These are phyloP conservation scores for Mallotus repandus DNA, from an alignment of 441 rosid genomes.

Conservation along the genomic window DNA sequence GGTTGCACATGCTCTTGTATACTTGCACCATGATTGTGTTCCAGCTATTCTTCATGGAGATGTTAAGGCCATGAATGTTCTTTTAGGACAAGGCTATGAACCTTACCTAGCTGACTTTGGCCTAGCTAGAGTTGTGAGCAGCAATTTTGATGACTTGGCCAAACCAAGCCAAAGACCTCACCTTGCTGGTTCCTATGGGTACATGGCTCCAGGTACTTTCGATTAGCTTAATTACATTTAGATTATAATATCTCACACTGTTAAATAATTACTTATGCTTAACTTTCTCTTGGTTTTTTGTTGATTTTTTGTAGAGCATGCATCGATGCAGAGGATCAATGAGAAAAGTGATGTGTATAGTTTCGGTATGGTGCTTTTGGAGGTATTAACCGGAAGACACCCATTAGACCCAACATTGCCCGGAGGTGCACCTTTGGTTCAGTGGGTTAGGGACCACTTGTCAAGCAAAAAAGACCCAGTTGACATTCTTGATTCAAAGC, in stretches of 20 bases:
- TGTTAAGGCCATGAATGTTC: conserved; percentile 89
- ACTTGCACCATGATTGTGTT: conserved; percentile 83
- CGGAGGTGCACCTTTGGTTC: conserved; percentile 73
- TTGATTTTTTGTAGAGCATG: conserved; percentile 60
- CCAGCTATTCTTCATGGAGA: conserved; percentile 93
- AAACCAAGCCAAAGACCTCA: conserved; percentile 61
- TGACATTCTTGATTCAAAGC: conserved; percentile 69
- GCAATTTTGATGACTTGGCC: conserved; percentile 32
- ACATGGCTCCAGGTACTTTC: conserved; percentile 88
- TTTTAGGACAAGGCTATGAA: conserved; percentile 64
- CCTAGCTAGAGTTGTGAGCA: conserved; percentile 54
- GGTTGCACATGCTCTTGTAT: conserved; percentile 83
- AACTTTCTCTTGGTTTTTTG: not conserved
- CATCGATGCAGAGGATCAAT: conserved; percentile 64
- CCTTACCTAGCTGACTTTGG: conserved; percentile 92
- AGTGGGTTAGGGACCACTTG: conserved; percentile 81
- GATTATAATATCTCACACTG: not conserved
- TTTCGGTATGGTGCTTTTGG: conserved; percentile 75
- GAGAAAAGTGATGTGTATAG: conserved; percentile 94
- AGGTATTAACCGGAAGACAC: conserved; percentile 85
- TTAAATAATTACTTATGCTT: conserved; percentile 4
- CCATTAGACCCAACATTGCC: conserved; percentile 85
- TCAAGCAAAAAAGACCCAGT: conserved; percentile 56
- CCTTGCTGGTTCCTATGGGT: conserved; percentile 92
- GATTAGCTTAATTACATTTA: not conserved